Conservation (phyloP, 2,329 filamentous ascomycete genomes). For the Talaromyces amestolkiae region DNA sequence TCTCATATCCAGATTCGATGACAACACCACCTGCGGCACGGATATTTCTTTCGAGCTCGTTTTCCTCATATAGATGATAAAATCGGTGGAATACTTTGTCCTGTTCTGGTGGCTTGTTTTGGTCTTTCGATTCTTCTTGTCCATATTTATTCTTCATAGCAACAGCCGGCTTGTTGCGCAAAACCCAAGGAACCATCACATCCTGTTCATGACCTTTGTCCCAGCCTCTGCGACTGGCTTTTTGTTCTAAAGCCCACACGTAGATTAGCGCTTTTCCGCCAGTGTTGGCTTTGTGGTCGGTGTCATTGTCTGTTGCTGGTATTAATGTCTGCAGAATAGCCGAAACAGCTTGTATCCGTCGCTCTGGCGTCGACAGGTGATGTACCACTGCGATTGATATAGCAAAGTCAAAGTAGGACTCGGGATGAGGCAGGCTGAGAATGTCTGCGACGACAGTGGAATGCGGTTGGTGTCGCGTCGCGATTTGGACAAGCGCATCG, state of each 20-base stretch:
- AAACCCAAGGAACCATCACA: conserved; percentile 93
- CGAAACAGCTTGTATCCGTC: conserved; percentile 70
- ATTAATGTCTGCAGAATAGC: conserved; percentile 67
- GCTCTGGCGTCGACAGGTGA: conserved; percentile 75
- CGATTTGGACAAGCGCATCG: conserved; percentile 58
- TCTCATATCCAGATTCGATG: conserved; percentile 83
- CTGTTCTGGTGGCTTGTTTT: conserved; percentile 22
- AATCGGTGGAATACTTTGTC: conserved; percentile 73
- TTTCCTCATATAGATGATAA: conserved; percentile 86
- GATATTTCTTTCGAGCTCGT: conserved; percentile 82
- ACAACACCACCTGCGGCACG: conserved; percentile 70
- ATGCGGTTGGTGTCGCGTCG: conserved; percentile 58
- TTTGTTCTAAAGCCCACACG: conserved; percentile 95
- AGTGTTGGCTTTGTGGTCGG: conserved; percentile 14
- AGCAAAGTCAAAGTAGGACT: conserved; percentile 70
- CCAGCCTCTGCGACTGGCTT: conserved; percentile 82
- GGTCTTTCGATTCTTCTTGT: conserved; percentile 24
- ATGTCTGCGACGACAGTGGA: conserved; percentile 77
- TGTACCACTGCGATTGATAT: conserved; percentile 94
- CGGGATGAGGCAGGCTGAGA: conserved; percentile 75
- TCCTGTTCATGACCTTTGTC: conserved; percentile 80
- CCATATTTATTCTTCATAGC: conserved; percentile 21
- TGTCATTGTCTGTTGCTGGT: conserved; percentile 20
- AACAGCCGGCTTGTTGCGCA: conserved; percentile 46
- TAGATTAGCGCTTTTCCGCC: conserved; percentile 74